Evolutionary conservation across 768 basidiomycete species (phyloP), one percentile per base, ranked within the genome.

Genomic region (Tricholomella constricta): DNA sequence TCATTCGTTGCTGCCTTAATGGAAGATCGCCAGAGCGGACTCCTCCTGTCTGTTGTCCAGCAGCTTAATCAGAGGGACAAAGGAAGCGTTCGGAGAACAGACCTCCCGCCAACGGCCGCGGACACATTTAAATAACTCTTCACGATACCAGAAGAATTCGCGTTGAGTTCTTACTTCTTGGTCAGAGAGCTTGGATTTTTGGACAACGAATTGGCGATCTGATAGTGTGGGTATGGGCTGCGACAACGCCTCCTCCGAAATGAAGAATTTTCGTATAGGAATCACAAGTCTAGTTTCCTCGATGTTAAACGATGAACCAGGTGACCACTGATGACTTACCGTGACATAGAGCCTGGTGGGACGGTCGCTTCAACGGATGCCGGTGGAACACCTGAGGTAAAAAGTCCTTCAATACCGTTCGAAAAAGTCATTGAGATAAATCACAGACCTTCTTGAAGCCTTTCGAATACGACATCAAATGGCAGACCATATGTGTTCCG

Each of bases 111-210:
- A 99, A 15, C 74, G 76, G 9, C 88, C 88, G 11, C 72, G 74
- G 12, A 98, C 66, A 45, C 73, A 70, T 41, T 82, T 82, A 62
- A 98, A 81, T 9, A 99, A 71, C 57, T 88, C 85, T 67, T 99
- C 95, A 31, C 95, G 79, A 66, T 97, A 96, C 97, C 97, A 99
- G 73, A 98, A 99, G 14, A 95, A 66, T 64, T 94, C 90, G 34
- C 85, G 78, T 65, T 93, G 88, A 9, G 76, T 64, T 37, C 74
- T 76, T 55, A 88, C 80, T 58, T 91, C 86, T 40, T 69, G 72
- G 10, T 70, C 65, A 1, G 86, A 80, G 52, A 90, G 70, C 44
- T 74, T 80, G 4, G 86, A 82, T 60, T 90, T 89, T 22, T 86
- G 79, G 0, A 97, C 88, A 15, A 98, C 85, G 66, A 95, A 98